Evolutionary conservation across 352 stramenopile genomes (phyloP).

Genomic region (Blastocystis sp.): DNA sequence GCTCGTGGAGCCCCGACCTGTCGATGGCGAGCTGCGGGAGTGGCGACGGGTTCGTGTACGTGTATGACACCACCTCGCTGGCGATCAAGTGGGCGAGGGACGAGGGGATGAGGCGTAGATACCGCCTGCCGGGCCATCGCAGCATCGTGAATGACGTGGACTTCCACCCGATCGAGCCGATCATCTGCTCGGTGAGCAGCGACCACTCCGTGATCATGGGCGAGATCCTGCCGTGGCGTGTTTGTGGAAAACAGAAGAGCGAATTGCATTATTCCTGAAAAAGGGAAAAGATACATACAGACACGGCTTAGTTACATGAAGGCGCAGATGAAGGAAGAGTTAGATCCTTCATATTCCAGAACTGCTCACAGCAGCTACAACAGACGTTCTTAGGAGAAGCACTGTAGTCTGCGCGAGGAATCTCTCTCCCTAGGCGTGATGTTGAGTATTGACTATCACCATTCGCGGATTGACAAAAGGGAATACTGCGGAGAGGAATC

Average conservation of each 20-base stretch:
- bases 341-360: no score
- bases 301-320: no score
- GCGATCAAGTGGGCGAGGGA: constrained; percentile 46
- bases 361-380: no score
- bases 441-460: no score
- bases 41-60: constrained; percentile 81
- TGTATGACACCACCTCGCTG: constrained; percentile 77
- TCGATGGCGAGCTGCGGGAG: constrained; percentile 78
- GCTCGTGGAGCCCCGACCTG: constrained; percentile 81
- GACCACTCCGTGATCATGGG: constrained; percentile 76
- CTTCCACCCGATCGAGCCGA: constrained; percentile 78
- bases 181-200: constrained; percentile 81
- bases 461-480: no score
- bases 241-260: constrained; percentile 19
- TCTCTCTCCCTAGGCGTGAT: no score
- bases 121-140: constrained; percentile 80
- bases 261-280: background rate
- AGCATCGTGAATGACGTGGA: constrained; percentile 81
- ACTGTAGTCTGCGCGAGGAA: no score
- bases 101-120: constrained; percentile 77
- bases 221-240: constrained; percentile 64
- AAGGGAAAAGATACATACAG: no score
- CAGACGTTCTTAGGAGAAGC: no score
- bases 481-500: no score
- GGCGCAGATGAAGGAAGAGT: no score